phyloP scores from a whole-genome alignment of 2,329 filamentous ascomycete genomes.

The Aaosphaeria pasadenensis region DNA sequence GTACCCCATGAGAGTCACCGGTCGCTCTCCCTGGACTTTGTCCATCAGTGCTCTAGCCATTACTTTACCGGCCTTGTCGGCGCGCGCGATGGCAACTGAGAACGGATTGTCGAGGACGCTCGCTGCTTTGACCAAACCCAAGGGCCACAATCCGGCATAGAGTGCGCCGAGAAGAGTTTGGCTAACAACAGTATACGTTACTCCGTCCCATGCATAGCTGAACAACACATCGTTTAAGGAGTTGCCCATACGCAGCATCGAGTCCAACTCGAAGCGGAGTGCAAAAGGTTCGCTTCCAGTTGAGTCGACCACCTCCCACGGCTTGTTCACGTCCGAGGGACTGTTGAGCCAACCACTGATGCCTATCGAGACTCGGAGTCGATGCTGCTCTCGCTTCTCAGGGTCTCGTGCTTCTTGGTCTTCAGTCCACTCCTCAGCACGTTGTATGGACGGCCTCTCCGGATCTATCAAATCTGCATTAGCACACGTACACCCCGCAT shows the following conservation, averaged over 20 bases:
- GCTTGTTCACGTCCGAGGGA: slow-evolving; percentile 65
- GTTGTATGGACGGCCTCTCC: slow-evolving; percentile 16
- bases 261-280: slow-evolving; percentile 75
- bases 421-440: slow-evolving; percentile 20
- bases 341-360: slow-evolving; percentile 77
- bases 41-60: slow-evolving; percentile 79
- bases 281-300: slow-evolving; percentile 71
- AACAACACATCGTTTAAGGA: slow-evolving; percentile 74
- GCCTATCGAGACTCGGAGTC: slow-evolving; percentile 71
- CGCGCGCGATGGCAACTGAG: slow-evolving; percentile 68
- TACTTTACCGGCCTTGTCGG: slow-evolving; percentile 75
- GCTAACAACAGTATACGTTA: slow-evolving; percentile 70
- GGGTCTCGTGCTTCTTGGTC: slow-evolving; percentile 23
- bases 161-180: slow-evolving; percentile 47
- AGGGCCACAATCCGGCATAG: slow-evolving; percentile 46
- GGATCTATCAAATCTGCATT: slow-evolving; percentile 7
- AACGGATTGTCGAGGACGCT: slow-evolving; percentile 77
- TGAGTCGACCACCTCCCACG: slow-evolving; percentile 72
- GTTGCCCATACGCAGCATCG: slow-evolving; percentile 71
- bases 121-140: slow-evolving; percentile 43
- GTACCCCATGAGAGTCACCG: slow-evolving; percentile 78
- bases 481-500: too few species aligned
- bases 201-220: slow-evolving; percentile 72
- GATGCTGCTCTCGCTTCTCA: slow-evolving; percentile 25
- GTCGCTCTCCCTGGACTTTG: slow-evolving; percentile 73